Conservation (phyloP, 192 early-diverging fungal genomes). For the Coemansia furcata region DNA sequence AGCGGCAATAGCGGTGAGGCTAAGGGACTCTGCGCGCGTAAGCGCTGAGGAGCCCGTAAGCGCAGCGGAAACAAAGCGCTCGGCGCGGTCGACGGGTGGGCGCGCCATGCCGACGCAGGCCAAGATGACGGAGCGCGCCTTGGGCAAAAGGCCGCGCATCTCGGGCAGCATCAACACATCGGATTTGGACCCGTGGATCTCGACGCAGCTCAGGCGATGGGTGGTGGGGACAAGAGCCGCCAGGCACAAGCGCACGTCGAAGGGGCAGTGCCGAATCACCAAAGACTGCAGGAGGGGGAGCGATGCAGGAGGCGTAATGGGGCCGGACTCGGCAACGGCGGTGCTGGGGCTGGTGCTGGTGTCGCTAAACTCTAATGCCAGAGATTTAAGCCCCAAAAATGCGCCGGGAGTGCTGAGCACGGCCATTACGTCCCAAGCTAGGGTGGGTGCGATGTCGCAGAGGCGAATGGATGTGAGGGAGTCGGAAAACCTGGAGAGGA, state of each 20-base stretch:
- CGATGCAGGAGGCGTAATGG: neutral
- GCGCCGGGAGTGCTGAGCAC: neutral
- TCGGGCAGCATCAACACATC: neutral
- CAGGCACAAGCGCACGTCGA: constrained; percentile 9
- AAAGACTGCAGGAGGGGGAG: neutral
- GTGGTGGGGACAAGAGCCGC: neutral
- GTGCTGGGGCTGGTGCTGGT: neutral
- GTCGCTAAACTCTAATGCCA: constrained; percentile 7
- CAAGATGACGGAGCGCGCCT: neutral
- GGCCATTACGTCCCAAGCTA: constrained; percentile 2
- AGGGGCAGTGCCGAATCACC: neutral
- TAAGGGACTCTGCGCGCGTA: neutral
- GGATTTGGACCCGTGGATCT: neutral
- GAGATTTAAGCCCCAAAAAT: constrained; percentile 1
- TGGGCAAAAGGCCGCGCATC: neutral
- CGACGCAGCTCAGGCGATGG: neutral
- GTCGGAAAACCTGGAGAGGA: neutral
- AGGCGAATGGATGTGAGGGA: constrained; percentile 2
- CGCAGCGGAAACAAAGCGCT: neutral
- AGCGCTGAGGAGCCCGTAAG: neutral
- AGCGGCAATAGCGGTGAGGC: neutral
- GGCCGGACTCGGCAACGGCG: neutral
- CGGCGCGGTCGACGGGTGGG: neutral
- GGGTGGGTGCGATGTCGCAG: neutral
- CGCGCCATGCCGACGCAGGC: neutral